Evolutionary conservation across 495 filamentous ascomycete species (phyloP), one percentile per base, ranked within the genome.

Genomic region (Podospora pseudoanserina): DNA sequence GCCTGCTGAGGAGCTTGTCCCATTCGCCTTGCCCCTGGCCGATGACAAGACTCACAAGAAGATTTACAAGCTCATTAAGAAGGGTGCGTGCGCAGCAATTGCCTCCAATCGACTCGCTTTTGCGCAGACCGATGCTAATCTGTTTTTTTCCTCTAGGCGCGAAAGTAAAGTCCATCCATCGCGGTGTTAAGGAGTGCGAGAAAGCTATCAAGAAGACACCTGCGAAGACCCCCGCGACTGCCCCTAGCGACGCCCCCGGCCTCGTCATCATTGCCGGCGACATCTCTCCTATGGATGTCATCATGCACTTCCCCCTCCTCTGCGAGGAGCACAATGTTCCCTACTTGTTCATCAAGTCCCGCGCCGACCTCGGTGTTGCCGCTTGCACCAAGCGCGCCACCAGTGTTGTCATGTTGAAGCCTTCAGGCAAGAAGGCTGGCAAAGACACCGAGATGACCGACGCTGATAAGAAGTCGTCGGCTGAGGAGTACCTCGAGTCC

Each of bases 161-260:
- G 68, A 97, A 96, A 81, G 86, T 91, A 82, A 95, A 93, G 82
- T 88, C 90, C 67, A 90, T 99, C 79, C 93, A 94, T 81, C 94
- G 96, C 75, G 95, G 95, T 80, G 94, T 98, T 56, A 98, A 98
- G 82, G 95, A 99, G 82, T 92, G 95, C 77, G 92, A 97, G 82
- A 99, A 99, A 84, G 87, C 92, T 23, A 90, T 99, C 73, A 91
- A 94, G 79, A 97, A 97, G 82, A 91, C 91, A 5, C 85, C 92
- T 65, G 79, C 87, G 80, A 75, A 75, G 65, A 80, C 85, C 69
- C 84, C 86, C 63, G 79, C 82, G 23, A 83, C 83, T 23, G 72
- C 81, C 65, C 76, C 82, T 73, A 70, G 83, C 15, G 74, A 84
- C 20, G 86, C 88, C 67, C 84, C 85, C 63, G 92, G 88, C 71